These are phyloP conservation scores for Quercus lobata DNA, from an alignment of 331 rosid species.

Conservation along the genomic window DNA sequence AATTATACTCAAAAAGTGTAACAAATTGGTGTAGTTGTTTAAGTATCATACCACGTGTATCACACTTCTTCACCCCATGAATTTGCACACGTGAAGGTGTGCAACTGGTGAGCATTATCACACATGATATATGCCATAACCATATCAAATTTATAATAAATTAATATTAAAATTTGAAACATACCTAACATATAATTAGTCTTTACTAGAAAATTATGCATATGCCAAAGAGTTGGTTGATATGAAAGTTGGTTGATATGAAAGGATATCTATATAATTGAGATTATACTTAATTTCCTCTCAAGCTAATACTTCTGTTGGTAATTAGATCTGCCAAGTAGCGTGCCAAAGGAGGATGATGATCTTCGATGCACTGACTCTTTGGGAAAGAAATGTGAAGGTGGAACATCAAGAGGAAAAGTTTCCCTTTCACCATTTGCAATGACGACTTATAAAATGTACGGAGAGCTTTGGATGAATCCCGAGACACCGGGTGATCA, in stretches of 20 bases:
- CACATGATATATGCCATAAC: too few species aligned
- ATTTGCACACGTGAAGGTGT: too few species aligned
- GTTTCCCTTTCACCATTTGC: slow-evolving; percentile 14
- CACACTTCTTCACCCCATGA: too few species aligned
- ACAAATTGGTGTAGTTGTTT: too few species aligned
- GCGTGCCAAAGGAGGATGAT: background rate
- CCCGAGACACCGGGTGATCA: background rate
- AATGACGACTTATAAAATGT: slow-evolving; percentile 10
- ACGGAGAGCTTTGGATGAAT: slow-evolving; percentile 20
- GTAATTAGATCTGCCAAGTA: background rate
- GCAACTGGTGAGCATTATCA: too few species aligned
- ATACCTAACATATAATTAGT: background rate
- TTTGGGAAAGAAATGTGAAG: background rate
- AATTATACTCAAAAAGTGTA: too few species aligned
- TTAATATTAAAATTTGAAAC: background rate
- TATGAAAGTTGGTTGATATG: background rate
- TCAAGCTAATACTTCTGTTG: background rate
- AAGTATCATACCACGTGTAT: too few species aligned
- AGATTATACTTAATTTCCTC: background rate
- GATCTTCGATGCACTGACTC: background rate
- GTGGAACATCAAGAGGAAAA: background rate
- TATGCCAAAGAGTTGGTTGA: background rate
- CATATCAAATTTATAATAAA: too few species aligned
- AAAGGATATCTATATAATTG: background rate
- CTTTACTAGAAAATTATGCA: background rate